These are phyloP conservation scores for Bothriochloa decipiens DNA, from an alignment of 176 grass and related monocot genomes.

Conservation along the genomic window DNA sequence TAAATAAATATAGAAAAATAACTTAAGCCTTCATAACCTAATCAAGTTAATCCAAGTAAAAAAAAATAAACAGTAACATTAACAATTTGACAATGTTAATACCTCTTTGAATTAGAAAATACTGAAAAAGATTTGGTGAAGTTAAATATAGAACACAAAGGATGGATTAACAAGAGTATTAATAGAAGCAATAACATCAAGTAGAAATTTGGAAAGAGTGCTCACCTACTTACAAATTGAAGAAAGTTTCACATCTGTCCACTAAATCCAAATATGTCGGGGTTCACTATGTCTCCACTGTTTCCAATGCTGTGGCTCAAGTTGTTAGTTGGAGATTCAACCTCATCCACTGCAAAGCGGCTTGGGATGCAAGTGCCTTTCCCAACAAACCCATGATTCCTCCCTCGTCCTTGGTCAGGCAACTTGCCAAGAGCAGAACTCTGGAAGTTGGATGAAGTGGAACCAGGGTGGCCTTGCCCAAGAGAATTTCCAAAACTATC, in stretches of 20 bases:
- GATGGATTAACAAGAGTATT: not conserved
- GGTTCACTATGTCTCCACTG: slow-evolving; percentile 70
- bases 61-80: slow-evolving; percentile 12
- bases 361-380: slow-evolving; percentile 91
- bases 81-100: slow-evolving; percentile 18
- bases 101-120: not conserved
- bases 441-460: slow-evolving; percentile 57
- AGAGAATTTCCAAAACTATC: slow-evolving; percentile 54
- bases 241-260: slow-evolving; percentile 71
- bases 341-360: slow-evolving; percentile 88
- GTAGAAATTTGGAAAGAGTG: slow-evolving; percentile 10
- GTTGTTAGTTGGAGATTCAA: slow-evolving; percentile 82
- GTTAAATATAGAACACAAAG: not conserved
- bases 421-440: slow-evolving; percentile 53
- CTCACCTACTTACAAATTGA: slow-evolving; percentile 71
- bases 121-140: not conserved
- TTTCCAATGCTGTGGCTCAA: slow-evolving; percentile 69
- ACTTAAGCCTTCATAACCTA: slow-evolving; percentile 2
- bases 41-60: slow-evolving; percentile 1
- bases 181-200: slow-evolving; percentile 6
- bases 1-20: slow-evolving; percentile 7
- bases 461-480: slow-evolving; percentile 36
- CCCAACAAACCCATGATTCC: slow-evolving; percentile 91
- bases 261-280: slow-evolving; percentile 71
- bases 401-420: slow-evolving; percentile 64